Base-by-base conservation (phyloP, 164 flowering plant genomes). In the Magnolia changhungtana region DNA sequence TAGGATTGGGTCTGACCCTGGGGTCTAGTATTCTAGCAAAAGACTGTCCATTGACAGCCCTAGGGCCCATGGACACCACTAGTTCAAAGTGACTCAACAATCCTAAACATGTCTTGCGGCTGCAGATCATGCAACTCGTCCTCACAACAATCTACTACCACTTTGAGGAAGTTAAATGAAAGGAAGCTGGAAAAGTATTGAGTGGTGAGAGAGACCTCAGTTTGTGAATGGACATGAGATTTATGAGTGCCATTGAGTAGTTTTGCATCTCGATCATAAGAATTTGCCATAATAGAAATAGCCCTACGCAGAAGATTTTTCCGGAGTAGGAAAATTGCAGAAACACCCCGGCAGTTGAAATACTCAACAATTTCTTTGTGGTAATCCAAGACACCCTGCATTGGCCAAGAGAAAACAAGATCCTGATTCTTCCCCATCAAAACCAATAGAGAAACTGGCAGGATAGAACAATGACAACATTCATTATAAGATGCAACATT, bases 181-280 rank as follows among this genome's bases (percentile, higher is more conserved):
- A 37, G 63, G 24, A 31, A 11, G 11, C 69, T 63, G 71, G n/a
- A 7, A 66, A 11, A 64, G 63, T 8, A 27, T 8, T 37, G 45
- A 37, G 45, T 37, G 45, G 45, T 37, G 55, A n/a, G 64, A 27
- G 19, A 74, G 76, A 89, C 93, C 91, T 90, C 92, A 2, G 50
- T 31, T 18, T 79, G 66, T 10, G 90, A 88, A 78, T 90, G 94
- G 50, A 86, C 89, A 45, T 90, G 92, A 72, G 94, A 89, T 81
- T 88, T 89, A 88, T 90, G 94, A 69, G 92, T 90, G 63, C 92
- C 92, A 80, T 89, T 87, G 45, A 90, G 74, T 70, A 77, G 87
- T 83, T 88, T 90, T 21, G 85, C 85, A 71, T 82, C 81, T 65
- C 79, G 78, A 78, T 90, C 90, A 70, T 84, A 89, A 75, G 86